phyloP scores from a whole-genome alignment of 2,329 filamentous ascomycete species.

The Nemania bipapillata region DNA sequence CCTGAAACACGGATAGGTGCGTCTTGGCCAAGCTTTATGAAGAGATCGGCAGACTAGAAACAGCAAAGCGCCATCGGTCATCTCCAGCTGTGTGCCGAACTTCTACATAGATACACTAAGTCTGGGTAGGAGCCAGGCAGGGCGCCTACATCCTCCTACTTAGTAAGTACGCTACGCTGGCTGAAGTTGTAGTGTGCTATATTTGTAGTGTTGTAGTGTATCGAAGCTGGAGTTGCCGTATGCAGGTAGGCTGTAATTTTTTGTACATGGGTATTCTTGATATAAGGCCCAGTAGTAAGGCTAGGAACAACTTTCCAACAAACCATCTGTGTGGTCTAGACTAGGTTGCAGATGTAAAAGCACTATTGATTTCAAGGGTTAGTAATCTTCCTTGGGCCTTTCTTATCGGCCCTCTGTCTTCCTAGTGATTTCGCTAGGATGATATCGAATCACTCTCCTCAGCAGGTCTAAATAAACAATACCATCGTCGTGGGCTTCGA shows the following conservation, averaged over 20 bases:
- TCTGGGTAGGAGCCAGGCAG: not conserved
- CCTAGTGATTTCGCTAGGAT: not conserved
- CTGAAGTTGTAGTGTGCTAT: too few species aligned
- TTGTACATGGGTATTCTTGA: too few species aligned
- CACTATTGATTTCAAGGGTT: too few species aligned
- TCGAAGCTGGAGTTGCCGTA: too few species aligned
- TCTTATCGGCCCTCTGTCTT: too few species aligned
- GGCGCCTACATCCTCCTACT: not conserved
- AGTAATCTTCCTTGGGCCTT: too few species aligned
- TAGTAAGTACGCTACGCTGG: not conserved
- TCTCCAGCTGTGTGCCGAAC: slow-evolving; percentile 27
- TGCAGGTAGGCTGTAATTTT: too few species aligned
- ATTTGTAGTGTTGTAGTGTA: too few species aligned
- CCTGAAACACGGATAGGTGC: slow-evolving; percentile 34
- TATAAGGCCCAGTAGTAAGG: too few species aligned
- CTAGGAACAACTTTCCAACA: too few species aligned
- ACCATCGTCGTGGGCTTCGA: not conserved
- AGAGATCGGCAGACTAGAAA: slow-evolving; percentile 31
- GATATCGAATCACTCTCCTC: not conserved
- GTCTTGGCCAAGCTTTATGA: slow-evolving; percentile 22
- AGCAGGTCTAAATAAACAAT: not conserved
- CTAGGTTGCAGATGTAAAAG: too few species aligned
- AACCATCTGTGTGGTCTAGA: too few species aligned
- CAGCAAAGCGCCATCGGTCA: slow-evolving; percentile 30
- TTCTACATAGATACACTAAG: not conserved